These are phyloP conservation scores for Grosmannia serpens DNA, from an alignment of 2,329 filamentous ascomycete genomes.

Conservation along the genomic window DNA sequence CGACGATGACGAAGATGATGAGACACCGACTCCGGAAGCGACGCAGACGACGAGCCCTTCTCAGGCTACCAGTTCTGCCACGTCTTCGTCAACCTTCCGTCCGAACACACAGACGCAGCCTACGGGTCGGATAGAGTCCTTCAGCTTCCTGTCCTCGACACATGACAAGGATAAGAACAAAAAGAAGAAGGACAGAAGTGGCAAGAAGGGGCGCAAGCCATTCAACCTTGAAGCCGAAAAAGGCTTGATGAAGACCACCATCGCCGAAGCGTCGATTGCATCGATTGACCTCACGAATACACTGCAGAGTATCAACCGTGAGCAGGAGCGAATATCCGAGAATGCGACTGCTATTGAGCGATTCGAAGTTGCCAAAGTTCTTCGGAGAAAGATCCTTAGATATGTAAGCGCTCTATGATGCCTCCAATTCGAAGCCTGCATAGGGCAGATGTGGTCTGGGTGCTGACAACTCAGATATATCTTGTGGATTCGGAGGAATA, in stretches of 20 bases:
- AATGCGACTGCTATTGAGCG: slow-evolving; percentile 62
- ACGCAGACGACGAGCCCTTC: not conserved
- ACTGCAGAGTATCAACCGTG: slow-evolving; percentile 82
- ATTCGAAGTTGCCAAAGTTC: slow-evolving; percentile 77
- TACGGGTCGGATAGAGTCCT: slow-evolving; percentile 25
- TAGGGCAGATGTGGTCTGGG: too few species aligned
- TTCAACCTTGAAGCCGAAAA: slow-evolving; percentile 87
- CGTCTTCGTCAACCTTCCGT: slow-evolving; percentile 8
- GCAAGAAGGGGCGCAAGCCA: slow-evolving; percentile 47
- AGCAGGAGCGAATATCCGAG: slow-evolving; percentile 76
- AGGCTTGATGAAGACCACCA: slow-evolving; percentile 72
- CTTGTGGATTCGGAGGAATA: slow-evolving; percentile 84
- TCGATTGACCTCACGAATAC: slow-evolving; percentile 85
- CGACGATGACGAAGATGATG: slow-evolving; percentile 52
- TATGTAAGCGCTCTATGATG: slow-evolving; percentile 43
- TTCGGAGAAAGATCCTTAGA: slow-evolving; percentile 73
- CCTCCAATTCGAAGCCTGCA: too few species aligned
- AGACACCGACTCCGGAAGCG: slow-evolving; percentile 19
- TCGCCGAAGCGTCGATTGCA: slow-evolving; percentile 80
- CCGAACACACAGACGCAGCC: slow-evolving; percentile 10
- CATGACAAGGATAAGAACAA: slow-evolving; percentile 28
- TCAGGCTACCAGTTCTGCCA: slow-evolving; percentile 4
- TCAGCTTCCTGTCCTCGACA: slow-evolving; percentile 21
- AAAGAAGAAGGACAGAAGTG: slow-evolving; percentile 37
- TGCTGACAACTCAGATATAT: slow-evolving; percentile 52